Evolutionary conservation across 768 basidiomycete species (phyloP).

Genomic region (Tricholoma matsutake): DNA sequence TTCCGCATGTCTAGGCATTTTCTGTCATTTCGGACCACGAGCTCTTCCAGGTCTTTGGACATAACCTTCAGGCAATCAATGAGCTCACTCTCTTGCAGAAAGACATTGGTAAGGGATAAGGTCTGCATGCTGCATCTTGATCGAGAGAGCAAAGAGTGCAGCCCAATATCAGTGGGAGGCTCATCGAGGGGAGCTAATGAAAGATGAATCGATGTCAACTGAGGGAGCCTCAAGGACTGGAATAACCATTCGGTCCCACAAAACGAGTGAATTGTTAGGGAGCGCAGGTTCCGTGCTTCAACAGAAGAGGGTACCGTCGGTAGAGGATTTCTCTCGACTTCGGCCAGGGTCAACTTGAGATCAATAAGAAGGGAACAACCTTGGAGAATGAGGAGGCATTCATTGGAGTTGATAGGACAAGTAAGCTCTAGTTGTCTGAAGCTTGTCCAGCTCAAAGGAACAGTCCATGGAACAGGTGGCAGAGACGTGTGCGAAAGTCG

Average conservation of each 20-base stretch:
- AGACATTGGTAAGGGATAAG: not conserved
- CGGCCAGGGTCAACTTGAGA: not conserved
- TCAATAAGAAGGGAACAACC: not conserved
- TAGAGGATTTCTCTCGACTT: not conserved
- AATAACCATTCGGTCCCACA: not conserved
- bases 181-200: not conserved
- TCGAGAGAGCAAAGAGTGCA: not conserved
- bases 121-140: not conserved
- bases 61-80: not conserved
- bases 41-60: not conserved
- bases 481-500: not conserved
- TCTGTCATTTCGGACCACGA: not conserved
- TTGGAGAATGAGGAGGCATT: not conserved
- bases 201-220: not conserved
- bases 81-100: not conserved
- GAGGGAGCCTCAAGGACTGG: not conserved
- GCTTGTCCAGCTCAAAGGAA: not conserved
- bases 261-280: not conserved
- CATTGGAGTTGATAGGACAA: not conserved
- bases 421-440: not conserved
- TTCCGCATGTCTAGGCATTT: not conserved
- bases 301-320: not conserved
- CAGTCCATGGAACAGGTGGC: not conserved
- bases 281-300: not conserved
- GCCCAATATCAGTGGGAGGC: not conserved